Evolutionary conservation across 2,329 filamentous ascomycete genomes (phyloP), one percentile per base, ranked within the genome.

Genomic region (Scedosporium minutisporum): DNA sequence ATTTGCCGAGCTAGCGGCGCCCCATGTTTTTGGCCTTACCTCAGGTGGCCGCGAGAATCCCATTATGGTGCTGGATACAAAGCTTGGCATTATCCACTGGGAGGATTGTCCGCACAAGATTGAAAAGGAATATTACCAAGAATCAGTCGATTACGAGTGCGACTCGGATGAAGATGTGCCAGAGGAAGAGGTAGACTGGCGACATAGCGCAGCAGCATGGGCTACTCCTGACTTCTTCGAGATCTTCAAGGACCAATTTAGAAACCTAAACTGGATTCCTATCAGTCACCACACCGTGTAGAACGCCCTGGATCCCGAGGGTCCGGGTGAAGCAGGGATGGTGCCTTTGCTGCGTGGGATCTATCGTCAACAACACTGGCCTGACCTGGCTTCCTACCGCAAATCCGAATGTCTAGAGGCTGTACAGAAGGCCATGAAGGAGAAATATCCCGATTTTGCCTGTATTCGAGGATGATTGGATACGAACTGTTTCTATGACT

Each of bases 21-120:
- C 65, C 3, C 64, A 67, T 41, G 64, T 64, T 27, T 25, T 69
- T 42, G 63, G 66, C 4, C 62, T 68, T 12, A 64, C 66, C 3
- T 23, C 6, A 2, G 66, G 66, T n/a, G 44, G n/a, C 23, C 23
- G 38, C 29, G 65, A 67, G 12, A 66, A 68, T 61, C 58, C 53
- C 3, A 44, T 63, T 21, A 65, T 71, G 14, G 23, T 72, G 3
- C 63, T 71, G 16, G 70, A 72, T 59, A 70, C 69, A 33, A 62
- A 69, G 44, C 67, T 69, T 10, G 70, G 71, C 21, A 63, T 70
- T 55, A 58, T 70, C 23, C 65, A 72, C 63, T 72, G 68, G 70
- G 58, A 60, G 10, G 65, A 70, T 10, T 69, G 67, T 44, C 65
- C 65, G 1, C 42, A 59, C 38, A 29, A 65, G 21, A 55, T 67